These are phyloP conservation scores for Flaveria linearis DNA, from an alignment of 129 eudicot genomes.

Conservation along the genomic window DNA sequence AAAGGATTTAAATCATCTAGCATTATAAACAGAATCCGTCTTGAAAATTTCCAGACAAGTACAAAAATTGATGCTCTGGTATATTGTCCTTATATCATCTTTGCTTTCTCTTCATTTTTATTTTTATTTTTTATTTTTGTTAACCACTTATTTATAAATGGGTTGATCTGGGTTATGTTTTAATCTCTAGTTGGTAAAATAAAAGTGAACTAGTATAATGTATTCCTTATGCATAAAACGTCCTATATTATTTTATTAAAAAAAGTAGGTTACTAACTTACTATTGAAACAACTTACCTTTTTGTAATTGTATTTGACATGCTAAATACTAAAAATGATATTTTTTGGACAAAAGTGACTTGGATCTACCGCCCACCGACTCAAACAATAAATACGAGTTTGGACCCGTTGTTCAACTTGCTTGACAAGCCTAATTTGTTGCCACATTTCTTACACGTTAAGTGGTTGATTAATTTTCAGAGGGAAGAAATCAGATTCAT, in stretches of 20 bases:
- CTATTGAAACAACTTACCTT: neutral
- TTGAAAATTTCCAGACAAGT: slow-evolving; percentile 85
- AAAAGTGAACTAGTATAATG: neutral
- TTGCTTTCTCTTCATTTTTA: neutral
- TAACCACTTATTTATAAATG: neutral
- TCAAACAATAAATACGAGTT: neutral
- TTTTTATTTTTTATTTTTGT: neutral
- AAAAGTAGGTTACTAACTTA: neutral
- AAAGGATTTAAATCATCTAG: slow-evolving; percentile 74
- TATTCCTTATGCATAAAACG: neutral
- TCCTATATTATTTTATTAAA: neutral
- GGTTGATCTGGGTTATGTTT: neutral
- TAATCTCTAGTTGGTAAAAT: neutral
- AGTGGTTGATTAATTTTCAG: slow-evolving; percentile 38
- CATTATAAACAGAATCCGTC: slow-evolving; percentile 70
- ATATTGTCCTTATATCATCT: slow-evolving; percentile 20
- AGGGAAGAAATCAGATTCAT: slow-evolving; percentile 89
- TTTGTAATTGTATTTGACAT: slow-evolving; percentile 1
- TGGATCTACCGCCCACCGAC: neutral
- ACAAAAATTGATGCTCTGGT: slow-evolving; percentile 97
- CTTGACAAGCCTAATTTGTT: neutral
- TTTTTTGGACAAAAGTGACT: neutral
- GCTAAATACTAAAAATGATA: neutral
- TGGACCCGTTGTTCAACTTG: neutral
- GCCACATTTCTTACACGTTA: neutral